Base-by-base conservation (phyloP, 2,329 filamentous ascomycete species). In the Lasiodiplodia sp. region DNA sequence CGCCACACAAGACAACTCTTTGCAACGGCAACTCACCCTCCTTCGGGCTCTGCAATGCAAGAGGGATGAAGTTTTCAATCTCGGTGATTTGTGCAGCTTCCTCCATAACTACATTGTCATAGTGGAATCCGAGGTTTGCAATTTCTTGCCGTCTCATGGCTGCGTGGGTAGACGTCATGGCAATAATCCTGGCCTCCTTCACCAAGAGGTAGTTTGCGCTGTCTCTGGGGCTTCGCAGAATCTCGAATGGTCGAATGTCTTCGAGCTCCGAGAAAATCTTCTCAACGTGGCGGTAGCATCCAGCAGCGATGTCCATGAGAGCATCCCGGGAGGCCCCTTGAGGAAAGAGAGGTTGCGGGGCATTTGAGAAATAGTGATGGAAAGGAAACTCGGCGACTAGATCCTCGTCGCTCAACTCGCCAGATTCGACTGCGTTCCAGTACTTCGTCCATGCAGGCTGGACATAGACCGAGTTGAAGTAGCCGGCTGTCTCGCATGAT, bases 21-120 rank as follows among this genome's bases (percentile, higher is more conserved):
- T 97, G 93, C 14, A 99, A 82, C 3, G 90, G 88, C 73, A 92
- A 86, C 75, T 93, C 86, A 40, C 91, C 91, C 64, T 90, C 84
- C 72, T 88, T 88, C 23, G 91, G 88, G 71, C 92, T 93, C 77
- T 99, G 96, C 80, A 99, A 86, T n/a, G 94, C 92, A 66, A 97
- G 85, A 0, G 96, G 96, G 71, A 99, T 93, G 81, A 99, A 98
- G 71, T 93, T 97, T 78, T 99, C 96, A 56, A 97, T 92, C 79
- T 99, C 96, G 0, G 95, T 99, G 76, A 99, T 95, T 77, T 99
- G 96, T 14, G 96, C 96, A 5, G 96, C 95, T 85, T 99, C 96
- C 82, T 99, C 96, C 92, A 99, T 97, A 66, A 99, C 87, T 14
- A 99, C 92, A 72, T 97, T 99, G 83, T 98, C 94, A 75, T 99